A percentile compares a stretch with the other conserved stretches of the same genome.
These are phyloP conservation scores for Phyllosticta citrichinensis DNA, from an alignment of 2,329 filamentous ascomycete species.

Conservation along the genomic window DNA sequence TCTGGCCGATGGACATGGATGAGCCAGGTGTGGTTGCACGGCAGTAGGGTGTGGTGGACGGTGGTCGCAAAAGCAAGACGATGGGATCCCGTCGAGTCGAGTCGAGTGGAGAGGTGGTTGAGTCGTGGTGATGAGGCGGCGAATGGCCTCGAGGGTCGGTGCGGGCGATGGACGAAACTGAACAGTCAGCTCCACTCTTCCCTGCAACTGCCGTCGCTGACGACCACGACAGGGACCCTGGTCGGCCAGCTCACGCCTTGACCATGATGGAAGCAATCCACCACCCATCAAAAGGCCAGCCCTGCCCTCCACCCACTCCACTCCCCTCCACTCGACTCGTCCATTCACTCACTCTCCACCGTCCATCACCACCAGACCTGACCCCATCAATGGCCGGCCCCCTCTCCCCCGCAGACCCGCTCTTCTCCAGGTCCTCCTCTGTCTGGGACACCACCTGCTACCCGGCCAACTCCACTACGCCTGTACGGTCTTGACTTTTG, in stretches of 20 bases:
- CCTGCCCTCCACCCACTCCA: not conserved
- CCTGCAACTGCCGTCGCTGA: not conserved
- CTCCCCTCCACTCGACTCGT: too few species aligned
- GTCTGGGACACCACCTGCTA: constrained; percentile 25
- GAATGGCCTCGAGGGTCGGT: not conserved
- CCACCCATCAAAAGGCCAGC: not conserved
- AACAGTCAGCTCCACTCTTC: not conserved
- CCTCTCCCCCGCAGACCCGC: constrained; percentile 9
- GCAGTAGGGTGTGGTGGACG: not conserved
- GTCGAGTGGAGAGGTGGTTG: not conserved
- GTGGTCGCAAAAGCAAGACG: not conserved
- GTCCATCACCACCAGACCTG: not conserved
- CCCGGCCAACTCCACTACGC: constrained; percentile 17
- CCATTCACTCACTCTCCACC: not conserved
- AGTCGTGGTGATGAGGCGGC: not conserved
- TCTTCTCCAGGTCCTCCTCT: constrained; percentile 22
- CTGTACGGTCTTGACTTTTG: constrained; percentile 25
- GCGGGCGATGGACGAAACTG: not conserved
- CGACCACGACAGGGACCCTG: constrained; percentile 16
- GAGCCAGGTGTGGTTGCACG: not conserved
- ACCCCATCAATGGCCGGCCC: constrained; percentile 9
- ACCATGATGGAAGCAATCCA: not conserved
- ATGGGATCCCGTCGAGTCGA: not conserved
- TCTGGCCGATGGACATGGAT: not conserved
- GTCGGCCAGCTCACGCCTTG: not conserved